Base-by-base conservation (phyloP, 768 basidiomycete genomes). In the Boletus huronensis region DNA sequence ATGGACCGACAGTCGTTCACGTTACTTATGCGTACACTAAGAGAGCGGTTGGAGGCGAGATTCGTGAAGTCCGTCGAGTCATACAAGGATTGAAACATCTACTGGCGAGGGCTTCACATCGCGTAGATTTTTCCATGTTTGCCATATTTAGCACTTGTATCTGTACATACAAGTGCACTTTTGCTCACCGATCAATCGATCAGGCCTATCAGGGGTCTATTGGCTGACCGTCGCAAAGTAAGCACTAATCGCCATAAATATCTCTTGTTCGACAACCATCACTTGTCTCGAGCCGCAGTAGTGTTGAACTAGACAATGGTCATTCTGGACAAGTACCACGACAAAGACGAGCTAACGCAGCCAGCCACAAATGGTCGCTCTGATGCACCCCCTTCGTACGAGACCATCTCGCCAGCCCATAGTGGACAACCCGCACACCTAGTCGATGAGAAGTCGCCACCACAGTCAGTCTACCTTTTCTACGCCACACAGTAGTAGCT, bases 121-220 rank as follows among this genome's bases (percentile, higher is more conserved):
- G 36, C 11, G n/a, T 28, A 14, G 11, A 13, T 16, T 38, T 39
- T 14, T 28, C 25, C 25, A 21, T 26, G 35, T 16, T n/a, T 21
- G 10, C 23, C 32, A 26, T 39, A 31, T 31, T 14, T 6, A 29
- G 17, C 34, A 34, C 25, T 21, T 17, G 46, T 36, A 25, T 25
- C 32, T 11, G 11, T 29, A 29, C 29, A 29, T 29, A 29, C 29
- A 29, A 29, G 6, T 82, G 42, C 46, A 58, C 75, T 80, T 0
- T 79, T 80, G n/a, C 6, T 79, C 82, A 8, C 77, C 68, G 64
- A 60, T n/a, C n/a, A n/a, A n/a, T n/a, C n/a, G n/a, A n/a, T n/a
- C n/a, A n/a, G n/a, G n/a, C n/a, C n/a, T n/a, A n/a, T n/a, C n/a
- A n/a, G 38, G 52, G 34, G 25, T 17, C 17, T n/a, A 17, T n/a